Evolutionary conservation across 768 basidiomycete genomes (phyloP), one percentile per base, ranked within the genome.

Genomic region (Boletales sp.): DNA sequence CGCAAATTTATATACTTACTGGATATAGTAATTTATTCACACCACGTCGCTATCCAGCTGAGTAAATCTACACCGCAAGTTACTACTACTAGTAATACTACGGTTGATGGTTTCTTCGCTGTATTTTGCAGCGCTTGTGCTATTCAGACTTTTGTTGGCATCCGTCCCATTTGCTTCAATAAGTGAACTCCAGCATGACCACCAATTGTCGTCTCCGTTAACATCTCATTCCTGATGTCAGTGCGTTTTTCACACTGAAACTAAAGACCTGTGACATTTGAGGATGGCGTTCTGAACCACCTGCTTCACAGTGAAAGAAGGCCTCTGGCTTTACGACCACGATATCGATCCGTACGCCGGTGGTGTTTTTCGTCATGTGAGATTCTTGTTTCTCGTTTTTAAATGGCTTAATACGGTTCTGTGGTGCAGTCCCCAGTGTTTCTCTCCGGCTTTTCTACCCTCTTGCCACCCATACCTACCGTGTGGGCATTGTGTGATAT

Each of bases 291-390:
- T 46, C 57, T 50, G 53, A 49, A 39, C 18, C 14, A 11, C 37
- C 8, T 18, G 34, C 42, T 17, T 45, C 43, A 38, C 54, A 97
- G 95, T 98, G 51, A 82, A 84, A 63, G 95, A 97, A 69, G 94
- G 94, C 15, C 76, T 95, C 5, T 92, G 85, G 69, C 78, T 97
- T 14, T 85, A 84, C 54, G 72, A 77, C 37, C 73, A 87, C 69
- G 83, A 81, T n/a, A 72, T 90, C 19, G 82, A 94, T 63, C 94
- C 94, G 30, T 97, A 96, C 58, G 79, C 85, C 49, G 94, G 92
- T 36, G 89, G 90, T 6, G 71, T 83, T 10, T 91, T 95, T 63
- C 80, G 85, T 61, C 93, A 95, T 68, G 94, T 94, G 69, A 52
- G 87, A 56, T 8, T 11, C 35, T 12, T 41, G n/a, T 33, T 44